Base-by-base conservation (phyloP, 1,284 basidiomycete genomes). In the Coniferiporia sulphurascens region DNA sequence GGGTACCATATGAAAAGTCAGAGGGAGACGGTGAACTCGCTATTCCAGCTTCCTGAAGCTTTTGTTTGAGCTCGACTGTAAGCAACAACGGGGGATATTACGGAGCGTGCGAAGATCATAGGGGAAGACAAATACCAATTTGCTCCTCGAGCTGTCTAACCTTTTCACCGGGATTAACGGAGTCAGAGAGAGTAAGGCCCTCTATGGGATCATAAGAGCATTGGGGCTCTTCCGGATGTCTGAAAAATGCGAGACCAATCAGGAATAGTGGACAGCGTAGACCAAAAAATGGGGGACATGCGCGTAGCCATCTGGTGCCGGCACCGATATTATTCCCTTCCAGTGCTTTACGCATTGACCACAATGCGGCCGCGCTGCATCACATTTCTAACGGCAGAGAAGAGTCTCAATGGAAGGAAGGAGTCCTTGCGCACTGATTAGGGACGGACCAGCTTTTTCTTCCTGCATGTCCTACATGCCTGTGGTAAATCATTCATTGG, bases 201-300 rank as follows among this genome's bases (percentile, higher is more conserved):
- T 92, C 90, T 15, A 91, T 84, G 1, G 89, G 90, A 71, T 92
- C 89, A 69, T 92, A 92, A 7, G 82, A 82, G 67, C 89, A 92
- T 67, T 86, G 85, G 2, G 89, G 89, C 70, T 91, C 88, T 12
- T 80, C 76, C 13, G 90, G 90, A 72, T 92, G 89, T 35, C 89
- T 91, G 65, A n/a, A 61, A 48, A 51, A 56, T 44, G 17, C 19
- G 46, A 13, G 19, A 19, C 15, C 48, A 44, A 36, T 19, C 46
- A 60, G 50, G 58, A 54, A 34, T 57, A 51, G 61, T 44, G 35
- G 48, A 48, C 51, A 22, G 21, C 21, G 12, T 15, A 41, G 43
- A 41, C 46, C 38, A 48, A 55, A 60, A 51, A 51, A 55, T 35
- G 27, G 32, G 7, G 52, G 41, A 75, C 87, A 69, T 68, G 89